phyloP scores from a whole-genome alignment of 2,329 filamentous ascomycete species.

The Incumbomyces delicatus region DNA sequence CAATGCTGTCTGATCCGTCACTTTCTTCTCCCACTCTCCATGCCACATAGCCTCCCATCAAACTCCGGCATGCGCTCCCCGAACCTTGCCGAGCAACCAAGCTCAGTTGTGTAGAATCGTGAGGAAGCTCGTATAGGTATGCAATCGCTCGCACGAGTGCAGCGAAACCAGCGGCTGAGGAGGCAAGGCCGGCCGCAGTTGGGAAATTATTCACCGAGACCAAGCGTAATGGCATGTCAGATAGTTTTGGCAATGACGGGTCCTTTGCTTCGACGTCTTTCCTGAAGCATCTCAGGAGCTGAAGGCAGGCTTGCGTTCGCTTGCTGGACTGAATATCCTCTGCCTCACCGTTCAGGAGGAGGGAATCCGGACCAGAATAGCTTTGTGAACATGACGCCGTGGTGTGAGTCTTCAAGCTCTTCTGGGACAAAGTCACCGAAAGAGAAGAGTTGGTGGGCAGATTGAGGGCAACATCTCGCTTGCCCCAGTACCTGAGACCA shows the following conservation, averaged over 20 bases:
- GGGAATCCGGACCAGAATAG: conserved; percentile 56
- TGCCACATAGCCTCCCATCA: neutral
- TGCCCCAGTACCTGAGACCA: conserved; percentile 72
- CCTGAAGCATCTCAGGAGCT: conserved; percentile 70
- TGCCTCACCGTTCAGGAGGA: conserved; percentile 71
- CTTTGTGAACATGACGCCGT: conserved; percentile 78
- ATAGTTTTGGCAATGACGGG: conserved; percentile 69
- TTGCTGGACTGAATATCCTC: conserved; percentile 75
- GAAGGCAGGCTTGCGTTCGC: conserved; percentile 88
- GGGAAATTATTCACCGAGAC: conserved; percentile 99
- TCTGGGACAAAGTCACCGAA: conserved; percentile 89
- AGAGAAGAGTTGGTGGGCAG: conserved; percentile 96
- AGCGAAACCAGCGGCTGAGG: conserved; percentile 46
- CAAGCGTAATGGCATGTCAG: conserved; percentile 65
- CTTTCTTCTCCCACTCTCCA: conserved; percentile 21
- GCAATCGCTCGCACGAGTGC: conserved; percentile 69
- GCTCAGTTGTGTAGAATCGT: conserved; percentile 72
- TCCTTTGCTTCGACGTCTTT: conserved; percentile 63
- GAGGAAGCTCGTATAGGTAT: conserved; percentile 76
- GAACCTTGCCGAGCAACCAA: conserved; percentile 87
- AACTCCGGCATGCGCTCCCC: conserved; percentile 59
- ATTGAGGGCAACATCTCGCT: conserved; percentile 86
- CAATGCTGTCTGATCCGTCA: conserved; percentile 41
- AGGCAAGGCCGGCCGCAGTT: conserved; percentile 76
- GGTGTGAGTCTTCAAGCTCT: conserved; percentile 87